A percentile compares a stretch with the other conserved stretches of the same genome.
Evolutionary conservation across 768 basidiomycete genomes (phyloP).

Genomic region (Auriculariales sp.): DNA sequence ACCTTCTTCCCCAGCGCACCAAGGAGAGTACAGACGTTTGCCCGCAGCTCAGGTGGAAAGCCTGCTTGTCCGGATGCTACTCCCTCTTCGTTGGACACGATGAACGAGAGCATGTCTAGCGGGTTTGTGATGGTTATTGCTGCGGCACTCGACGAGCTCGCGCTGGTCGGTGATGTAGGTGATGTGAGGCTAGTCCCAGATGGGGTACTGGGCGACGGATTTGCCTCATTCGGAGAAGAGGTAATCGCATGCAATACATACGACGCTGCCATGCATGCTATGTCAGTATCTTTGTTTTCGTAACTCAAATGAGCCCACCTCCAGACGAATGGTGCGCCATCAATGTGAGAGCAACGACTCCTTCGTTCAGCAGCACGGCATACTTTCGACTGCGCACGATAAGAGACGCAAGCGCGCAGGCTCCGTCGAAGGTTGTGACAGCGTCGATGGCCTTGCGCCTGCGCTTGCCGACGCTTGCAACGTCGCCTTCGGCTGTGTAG

Average conservation of each 20-base stretch:
- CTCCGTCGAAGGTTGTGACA: conserved; percentile 38
- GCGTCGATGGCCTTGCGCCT: conserved; percentile 37
- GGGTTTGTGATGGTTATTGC: too few species aligned
- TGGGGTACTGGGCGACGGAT: conserved; percentile 16
- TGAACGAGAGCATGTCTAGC: conserved; percentile 51
- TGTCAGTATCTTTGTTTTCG: not conserved
- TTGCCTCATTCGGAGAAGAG: conserved; percentile 26
- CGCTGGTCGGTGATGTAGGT: conserved; percentile 31
- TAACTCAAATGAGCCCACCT: conserved; percentile 27
- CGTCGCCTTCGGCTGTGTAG: conserved; percentile 20
- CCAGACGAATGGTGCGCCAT: conserved; percentile 51
- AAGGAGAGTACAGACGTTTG: conserved; percentile 62
- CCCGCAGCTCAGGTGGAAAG: conserved; percentile 63
- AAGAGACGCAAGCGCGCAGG: conserved; percentile 51
- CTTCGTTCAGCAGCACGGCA: conserved; percentile 79
- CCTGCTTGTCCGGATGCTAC: too few species aligned
- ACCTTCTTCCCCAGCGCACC: conserved; percentile 43
- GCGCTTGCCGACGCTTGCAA: conserved; percentile 28
- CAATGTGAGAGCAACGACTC: conserved; percentile 67
- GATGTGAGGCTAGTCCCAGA: conserved; percentile 12
- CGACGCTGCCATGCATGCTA: conserved; percentile 28
- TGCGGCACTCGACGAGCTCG: conserved; percentile 30
- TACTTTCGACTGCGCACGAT: conserved; percentile 66
- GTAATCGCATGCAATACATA: conserved; percentile 49
- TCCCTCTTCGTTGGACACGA: conserved; percentile 34